Evolutionary conservation across 495 filamentous ascomycete species (phyloP).

Genomic region (Hypoxylon lienhwacheense): DNA sequence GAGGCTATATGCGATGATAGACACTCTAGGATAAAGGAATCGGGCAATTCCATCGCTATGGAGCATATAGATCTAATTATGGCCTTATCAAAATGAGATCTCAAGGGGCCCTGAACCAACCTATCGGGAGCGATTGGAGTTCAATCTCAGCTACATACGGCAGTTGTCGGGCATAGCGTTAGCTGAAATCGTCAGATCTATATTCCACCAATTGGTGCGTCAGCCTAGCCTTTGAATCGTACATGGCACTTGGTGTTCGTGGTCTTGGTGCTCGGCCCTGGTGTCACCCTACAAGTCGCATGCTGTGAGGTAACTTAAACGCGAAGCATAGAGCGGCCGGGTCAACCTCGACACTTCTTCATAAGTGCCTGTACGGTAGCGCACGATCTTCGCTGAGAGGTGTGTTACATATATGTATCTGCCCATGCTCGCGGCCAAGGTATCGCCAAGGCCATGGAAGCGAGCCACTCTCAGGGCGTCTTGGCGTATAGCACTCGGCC

Average conservation of each 20-base stretch:
- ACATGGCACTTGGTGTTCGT: conserved; percentile 1
- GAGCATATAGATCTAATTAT: conserved; percentile 8
- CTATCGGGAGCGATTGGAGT: conserved; percentile 10
- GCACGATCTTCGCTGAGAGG: too few relatives aligned
- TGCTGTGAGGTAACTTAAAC: background rate
- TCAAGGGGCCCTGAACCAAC: conserved; percentile 8
- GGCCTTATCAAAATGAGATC: background rate
- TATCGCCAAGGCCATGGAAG: conserved; percentile 21
- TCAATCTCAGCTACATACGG: conserved; percentile 11
- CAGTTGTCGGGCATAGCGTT: background rate
- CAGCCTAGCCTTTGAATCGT: too few relatives aligned
- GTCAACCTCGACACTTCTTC: conserved; percentile 6
- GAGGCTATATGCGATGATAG: conserved; percentile 3
- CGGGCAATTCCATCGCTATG: background rate
- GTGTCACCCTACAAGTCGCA: background rate
- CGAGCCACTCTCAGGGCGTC: conserved; percentile 11
- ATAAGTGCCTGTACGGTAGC: conserved; percentile 16
- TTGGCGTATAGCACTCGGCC: conserved; percentile 22
- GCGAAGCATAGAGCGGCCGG: conserved; percentile 4
- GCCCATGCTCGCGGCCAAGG: background rate
- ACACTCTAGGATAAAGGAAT: background rate
- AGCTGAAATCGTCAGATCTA: too few relatives aligned
- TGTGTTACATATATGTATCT: background rate
- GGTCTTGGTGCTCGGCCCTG: background rate
- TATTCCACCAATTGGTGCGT: too few relatives aligned